A percentile compares a stretch with the other conserved stretches of the same genome.
These are phyloP conservation scores for Spiraea crenata DNA, from an alignment of 331 rosid genomes.

Conservation along the genomic window DNA sequence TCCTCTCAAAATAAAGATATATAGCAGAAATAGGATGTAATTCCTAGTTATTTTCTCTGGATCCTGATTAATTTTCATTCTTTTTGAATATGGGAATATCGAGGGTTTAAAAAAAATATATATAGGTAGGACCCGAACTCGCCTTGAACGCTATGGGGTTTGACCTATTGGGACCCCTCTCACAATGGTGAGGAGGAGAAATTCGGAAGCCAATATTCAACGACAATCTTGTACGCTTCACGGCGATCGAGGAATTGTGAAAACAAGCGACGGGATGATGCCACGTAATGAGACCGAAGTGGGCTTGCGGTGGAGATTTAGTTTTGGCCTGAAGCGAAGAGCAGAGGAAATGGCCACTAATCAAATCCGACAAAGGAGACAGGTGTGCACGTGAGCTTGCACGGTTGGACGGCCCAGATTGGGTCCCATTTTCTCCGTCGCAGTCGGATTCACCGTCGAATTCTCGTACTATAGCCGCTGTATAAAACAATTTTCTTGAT, in stretches of 20 bases:
- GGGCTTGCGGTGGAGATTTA: neutral
- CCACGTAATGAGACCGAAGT: neutral
- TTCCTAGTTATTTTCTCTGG: too few relatives aligned
- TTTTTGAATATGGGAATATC: too few relatives aligned
- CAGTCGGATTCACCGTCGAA: conserved; percentile 12
- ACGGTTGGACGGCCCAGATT: conserved; percentile 8
- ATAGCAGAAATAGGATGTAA: too few relatives aligned
- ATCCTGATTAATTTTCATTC: too few relatives aligned
- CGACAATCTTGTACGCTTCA: conserved; percentile 12
- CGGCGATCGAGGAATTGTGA: neutral
- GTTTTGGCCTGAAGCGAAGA: neutral
- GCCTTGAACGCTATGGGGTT: neutral
- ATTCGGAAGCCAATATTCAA: neutral
- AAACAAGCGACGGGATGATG: neutral
- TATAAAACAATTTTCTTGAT: too few relatives aligned
- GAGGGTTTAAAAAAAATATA: neutral
- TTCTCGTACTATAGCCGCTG: conserved; percentile 9
- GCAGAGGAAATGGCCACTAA: neutral
- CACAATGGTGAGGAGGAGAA: neutral
- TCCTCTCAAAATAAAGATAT: too few relatives aligned
- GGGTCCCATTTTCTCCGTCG: neutral
- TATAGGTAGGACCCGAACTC: neutral
- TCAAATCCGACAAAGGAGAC: conserved; percentile 19
- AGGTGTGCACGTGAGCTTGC: conserved; percentile 29
- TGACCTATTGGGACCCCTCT: neutral